Base-by-base conservation (phyloP, 164 flowering plant species). In the Sextonia rubra region DNA sequence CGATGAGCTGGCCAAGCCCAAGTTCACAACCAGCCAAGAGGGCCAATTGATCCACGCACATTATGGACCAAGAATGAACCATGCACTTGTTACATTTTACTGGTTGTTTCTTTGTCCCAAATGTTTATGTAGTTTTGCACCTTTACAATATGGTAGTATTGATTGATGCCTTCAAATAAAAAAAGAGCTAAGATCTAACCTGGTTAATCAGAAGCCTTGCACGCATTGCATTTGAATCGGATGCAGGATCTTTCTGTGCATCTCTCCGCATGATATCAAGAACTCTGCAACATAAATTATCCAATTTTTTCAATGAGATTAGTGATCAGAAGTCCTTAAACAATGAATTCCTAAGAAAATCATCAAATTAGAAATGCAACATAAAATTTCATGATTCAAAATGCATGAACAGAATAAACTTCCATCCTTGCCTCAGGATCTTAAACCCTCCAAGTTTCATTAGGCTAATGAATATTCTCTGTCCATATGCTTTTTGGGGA, bases 241-340 rank as follows among this genome's bases (percentile, higher is more conserved):
- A 80, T 25, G 78, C 81, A 48, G 97, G 92, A 85, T 93, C 97
- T 65, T 88, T 83, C 71, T 82, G 78, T 69, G 98, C 94, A 85
- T 93, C 99, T 6, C 65, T 79, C 77, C 64, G 83, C 93, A 96
- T 93, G 69, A 93, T 96, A 25, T 91, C 97, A 78, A 87, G 89
- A 72, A 93, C 99, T 82, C 98, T 95, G 84, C 61, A 76, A 55
- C 58, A n/a, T 24, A 66, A 37, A 75, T 52, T 9, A 69, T 61
- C 49, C 49, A 69, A 26, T 25, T 9, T 63, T 52, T 9, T 64
- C 26, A 20, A 68, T 64, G 29, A 71, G 20, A 68, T 23, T 60
- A 22, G 49, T 52, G n/a, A 52, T 20, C 58, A 52, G 58, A 52
- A 52, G 58, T 52, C n/a, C 58, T 27, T 22, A 71, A 7, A 30